Evolutionary conservation across 352 stramenopile species (phyloP), one percentile per base, ranked within the genome.

Genomic region (Thalassiosira livingstoniorum): DNA sequence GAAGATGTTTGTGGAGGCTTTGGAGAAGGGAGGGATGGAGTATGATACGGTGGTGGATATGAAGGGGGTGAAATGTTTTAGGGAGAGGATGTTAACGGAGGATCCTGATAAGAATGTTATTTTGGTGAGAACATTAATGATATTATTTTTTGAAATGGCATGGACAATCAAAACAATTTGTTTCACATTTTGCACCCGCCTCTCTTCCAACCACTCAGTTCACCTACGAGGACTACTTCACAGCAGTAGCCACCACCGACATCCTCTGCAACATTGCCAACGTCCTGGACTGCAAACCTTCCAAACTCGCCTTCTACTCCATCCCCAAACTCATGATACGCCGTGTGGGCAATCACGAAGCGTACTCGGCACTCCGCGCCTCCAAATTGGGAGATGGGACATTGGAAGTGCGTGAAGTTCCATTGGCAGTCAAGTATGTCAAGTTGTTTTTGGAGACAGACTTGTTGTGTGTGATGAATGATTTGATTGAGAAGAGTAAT

Each of bases 251-350:
- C 27, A 93, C 90, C 18, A 96, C 92, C 39, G 92, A 96, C 79
- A 89, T 96, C 37, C 83, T 96, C 25, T 89, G 89, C 47, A 92
- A 90, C 57, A 85, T 94, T 53, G 76, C 88, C 3, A 91, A 96
- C 90, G 85, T 96, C 21, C 78, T 96, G 42, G 87, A 85, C 10
- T 94, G 86, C 83, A 96, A 96, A 84, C 92, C 92, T 13, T 92
- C 80, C 64, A 91, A 96, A 82, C 73, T 96, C 53, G 92, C 92
- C 27, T 96, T 96, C 81, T 96, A 96, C 69, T 86, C 88, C 32
- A 80, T 95, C 60, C 92, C 92, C 53, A 96, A 95, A 81, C 80
- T 96, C 21, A 93, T 94, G 78, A 95, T 96, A 84, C 91, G 92
- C 71, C 88, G 92, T 43, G 92, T 96, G 25, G 92, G 92, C 25